Evolutionary conservation across 2,329 filamentous ascomycete species (phyloP).

Genomic region (Trichoderma guizhouense): DNA sequence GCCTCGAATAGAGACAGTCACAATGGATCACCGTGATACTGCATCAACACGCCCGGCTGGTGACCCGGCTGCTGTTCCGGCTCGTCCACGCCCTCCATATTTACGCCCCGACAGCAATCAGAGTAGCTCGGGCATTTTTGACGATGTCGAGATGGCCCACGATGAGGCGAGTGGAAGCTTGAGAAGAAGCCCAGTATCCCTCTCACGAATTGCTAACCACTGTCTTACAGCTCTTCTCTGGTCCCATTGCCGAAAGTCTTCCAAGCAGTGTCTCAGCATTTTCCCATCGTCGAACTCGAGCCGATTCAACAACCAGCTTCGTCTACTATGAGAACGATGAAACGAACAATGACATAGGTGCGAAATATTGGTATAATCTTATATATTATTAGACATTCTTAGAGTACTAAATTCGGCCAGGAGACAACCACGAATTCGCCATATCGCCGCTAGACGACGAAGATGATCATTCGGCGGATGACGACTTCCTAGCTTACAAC

Average conservation of each 20-base stretch:
- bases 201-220: conserved; percentile 18
- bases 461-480: conserved; percentile 39
- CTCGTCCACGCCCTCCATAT: conserved; percentile 40
- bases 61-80: conserved; percentile 23
- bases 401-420: conserved; percentile 18
- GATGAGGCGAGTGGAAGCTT: conserved; percentile 64
- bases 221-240: conserved; percentile 68
- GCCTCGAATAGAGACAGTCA: not conserved
- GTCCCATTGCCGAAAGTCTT: conserved; percentile 92
- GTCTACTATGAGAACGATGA: conserved; percentile 70
- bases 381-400: not conserved
- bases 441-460: conserved; percentile 37
- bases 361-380: not conserved
- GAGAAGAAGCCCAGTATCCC: not conserved
- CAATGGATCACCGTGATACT: conserved; percentile 28
- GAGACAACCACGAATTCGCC: conserved; percentile 29
- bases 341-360: conserved; percentile 27
- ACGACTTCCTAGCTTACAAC: conserved; percentile 39
- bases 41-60: conserved; percentile 23
- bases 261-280: conserved; percentile 93
- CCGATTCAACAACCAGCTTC: conserved; percentile 85
- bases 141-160: conserved; percentile 97
- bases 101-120: conserved; percentile 65
- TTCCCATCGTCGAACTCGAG: conserved; percentile 73
- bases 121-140: conserved; percentile 77